Conservation (phyloP, 495 filamentous ascomycete species). For the Tuber calosporum region DNA sequence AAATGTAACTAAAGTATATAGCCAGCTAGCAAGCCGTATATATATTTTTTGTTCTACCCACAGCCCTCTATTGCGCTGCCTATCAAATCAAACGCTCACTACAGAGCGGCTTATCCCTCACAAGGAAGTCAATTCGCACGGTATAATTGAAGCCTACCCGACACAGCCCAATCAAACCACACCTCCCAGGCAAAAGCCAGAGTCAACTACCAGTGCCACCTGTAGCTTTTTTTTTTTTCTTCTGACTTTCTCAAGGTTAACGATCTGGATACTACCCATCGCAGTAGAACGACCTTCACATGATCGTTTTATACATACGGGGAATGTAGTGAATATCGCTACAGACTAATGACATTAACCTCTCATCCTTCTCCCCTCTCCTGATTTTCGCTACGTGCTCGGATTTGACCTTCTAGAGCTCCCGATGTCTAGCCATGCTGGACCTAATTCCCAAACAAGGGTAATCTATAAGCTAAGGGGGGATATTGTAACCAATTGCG, state of each 20-base stretch:
- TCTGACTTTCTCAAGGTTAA: neutral
- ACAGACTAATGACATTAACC: neutral
- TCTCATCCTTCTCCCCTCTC: neutral
- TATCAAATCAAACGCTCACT: no score
- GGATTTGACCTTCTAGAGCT: neutral
- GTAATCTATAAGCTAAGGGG: neutral
- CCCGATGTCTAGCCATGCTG: neutral
- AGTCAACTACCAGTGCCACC: neutral
- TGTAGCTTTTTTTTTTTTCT: neutral
- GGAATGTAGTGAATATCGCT: neutral
- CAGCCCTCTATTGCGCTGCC: no score
- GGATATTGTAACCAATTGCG: neutral
- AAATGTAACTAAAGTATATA: no score
- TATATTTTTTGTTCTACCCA: no score
- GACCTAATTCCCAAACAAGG: neutral
- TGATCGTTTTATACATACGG: neutral
- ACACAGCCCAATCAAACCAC: neutral
- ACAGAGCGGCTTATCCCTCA: no score
- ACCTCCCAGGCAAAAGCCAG: neutral
- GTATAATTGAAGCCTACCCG: no score
- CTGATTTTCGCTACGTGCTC: neutral
- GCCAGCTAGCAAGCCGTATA: no score
- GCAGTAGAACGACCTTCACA: neutral
- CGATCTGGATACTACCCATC: neutral
- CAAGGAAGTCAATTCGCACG: no score